A percentile compares a stretch with the other conserved stretches of the same genome.
These are phyloP conservation scores for Aspergillus jensenii DNA, from an alignment of 2,329 filamentous ascomycete genomes.

Conservation along the genomic window DNA sequence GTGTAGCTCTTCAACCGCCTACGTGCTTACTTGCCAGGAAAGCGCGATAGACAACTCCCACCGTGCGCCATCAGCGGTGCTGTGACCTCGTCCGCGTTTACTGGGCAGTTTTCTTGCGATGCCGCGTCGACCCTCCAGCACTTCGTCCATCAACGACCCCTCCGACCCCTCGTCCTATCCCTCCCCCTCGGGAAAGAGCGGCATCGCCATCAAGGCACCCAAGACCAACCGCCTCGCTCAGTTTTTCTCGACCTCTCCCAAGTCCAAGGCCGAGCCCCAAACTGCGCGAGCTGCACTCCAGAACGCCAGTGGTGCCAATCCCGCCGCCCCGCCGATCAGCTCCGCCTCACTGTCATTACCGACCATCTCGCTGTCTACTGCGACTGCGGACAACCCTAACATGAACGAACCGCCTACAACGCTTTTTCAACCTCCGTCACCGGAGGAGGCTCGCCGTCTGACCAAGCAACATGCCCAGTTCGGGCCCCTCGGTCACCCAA, in stretches of 20 bases:
- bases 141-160: slow-evolving; percentile 55
- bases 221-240: slow-evolving; percentile 77
- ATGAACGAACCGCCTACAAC: slow-evolving; percentile 73
- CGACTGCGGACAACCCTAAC: slow-evolving; percentile 71
- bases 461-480: slow-evolving; percentile 86
- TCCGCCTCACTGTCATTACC: slow-evolving; percentile 76
- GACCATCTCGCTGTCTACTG: slow-evolving; percentile 87
- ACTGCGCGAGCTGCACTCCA: slow-evolving; percentile 61
- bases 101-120: slow-evolving; percentile 48
- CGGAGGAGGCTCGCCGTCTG: slow-evolving; percentile 74
- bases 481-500: slow-evolving; percentile 75
- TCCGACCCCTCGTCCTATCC: slow-evolving; percentile 51
- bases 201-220: slow-evolving; percentile 48
- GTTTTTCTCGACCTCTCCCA: slow-evolving; percentile 79
- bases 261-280: slow-evolving; percentile 63
- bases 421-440: slow-evolving; percentile 83
- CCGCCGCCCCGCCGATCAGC: slow-evolving; percentile 61
- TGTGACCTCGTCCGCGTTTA: slow-evolving; percentile 13
- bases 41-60: slow-evolving; percentile 11
- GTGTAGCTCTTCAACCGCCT: slow-evolving; percentile 10
- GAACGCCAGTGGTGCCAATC: slow-evolving; percentile 60
- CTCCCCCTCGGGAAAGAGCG: slow-evolving; percentile 55
- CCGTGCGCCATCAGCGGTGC: slow-evolving; percentile 11
- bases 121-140: slow-evolving; percentile 63
- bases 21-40: slow-evolving; percentile 11